Evolutionary conservation across 1,139 yeast genomes (phyloP).

Genomic region (Diutina neorugosa): DNA sequence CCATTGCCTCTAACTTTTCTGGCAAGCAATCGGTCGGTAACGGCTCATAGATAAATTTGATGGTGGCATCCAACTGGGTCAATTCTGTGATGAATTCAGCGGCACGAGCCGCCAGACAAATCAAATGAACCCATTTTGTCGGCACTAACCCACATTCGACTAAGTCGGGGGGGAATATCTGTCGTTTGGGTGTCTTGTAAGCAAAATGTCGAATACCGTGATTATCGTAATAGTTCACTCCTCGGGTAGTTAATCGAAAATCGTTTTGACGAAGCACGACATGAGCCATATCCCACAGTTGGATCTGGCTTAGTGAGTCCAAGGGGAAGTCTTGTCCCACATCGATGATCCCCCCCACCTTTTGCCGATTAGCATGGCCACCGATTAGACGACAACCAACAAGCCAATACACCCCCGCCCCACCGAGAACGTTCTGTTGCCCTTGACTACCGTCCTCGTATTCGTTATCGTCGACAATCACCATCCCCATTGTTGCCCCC

Average conservation of each 20-base stretch:
- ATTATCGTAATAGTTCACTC: constrained; percentile 62
- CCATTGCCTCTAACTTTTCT: constrained; percentile 31
- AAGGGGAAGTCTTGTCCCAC: constrained; percentile 68
- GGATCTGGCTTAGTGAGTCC: constrained; percentile 29
- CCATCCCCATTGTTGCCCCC: constrained; percentile 60
- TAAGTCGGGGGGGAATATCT: constrained; percentile 54
- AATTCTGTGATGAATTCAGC: constrained; percentile 18
- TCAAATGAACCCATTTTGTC: constrained; percentile 51
- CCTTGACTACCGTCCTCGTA: constrained; percentile 34
- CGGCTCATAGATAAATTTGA: constrained; percentile 66
- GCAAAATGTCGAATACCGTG: constrained; percentile 41
- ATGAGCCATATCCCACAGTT: constrained; percentile 48
- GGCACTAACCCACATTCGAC: constrained; percentile 20
- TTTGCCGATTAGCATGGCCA: constrained; percentile 19
- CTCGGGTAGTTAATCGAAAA: constrained; percentile 60
- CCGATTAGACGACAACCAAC: constrained; percentile 60
- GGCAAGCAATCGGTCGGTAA: constrained; percentile 62
- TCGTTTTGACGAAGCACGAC: constrained; percentile 39
- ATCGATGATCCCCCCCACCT: constrained; percentile 63
- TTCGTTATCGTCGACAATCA: constrained; percentile 81
- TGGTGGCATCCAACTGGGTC: constrained; percentile 14
- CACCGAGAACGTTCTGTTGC: constrained; percentile 54
- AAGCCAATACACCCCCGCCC: constrained; percentile 79
- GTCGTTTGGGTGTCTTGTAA: constrained; percentile 44
- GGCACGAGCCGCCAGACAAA: constrained; percentile 43